Evolutionary conservation across 441 rosid species (phyloP).

Genomic region (Populus hybrid): DNA sequence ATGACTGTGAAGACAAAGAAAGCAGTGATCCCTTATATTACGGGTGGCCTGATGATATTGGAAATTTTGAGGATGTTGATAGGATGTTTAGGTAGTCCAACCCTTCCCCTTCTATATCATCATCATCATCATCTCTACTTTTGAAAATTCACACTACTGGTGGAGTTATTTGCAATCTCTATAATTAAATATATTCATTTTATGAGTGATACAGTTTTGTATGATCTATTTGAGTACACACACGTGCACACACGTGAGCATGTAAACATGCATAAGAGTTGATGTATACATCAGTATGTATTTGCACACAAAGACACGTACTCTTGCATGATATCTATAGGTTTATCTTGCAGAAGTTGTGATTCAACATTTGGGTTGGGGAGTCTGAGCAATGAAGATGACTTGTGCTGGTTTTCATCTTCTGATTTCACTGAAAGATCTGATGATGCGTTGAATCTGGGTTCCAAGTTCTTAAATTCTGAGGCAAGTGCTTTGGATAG

Average conservation of each 20-base stretch:
- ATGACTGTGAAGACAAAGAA: constrained; percentile 54
- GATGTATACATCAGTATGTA: too few relatives aligned
- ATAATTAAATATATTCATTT: too few relatives aligned
- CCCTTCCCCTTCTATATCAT: background rate
- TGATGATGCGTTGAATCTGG: constrained; percentile 45
- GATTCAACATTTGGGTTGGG: constrained; percentile 77
- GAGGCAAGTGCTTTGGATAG: constrained; percentile 27
- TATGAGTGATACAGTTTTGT: too few relatives aligned
- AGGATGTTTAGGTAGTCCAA: constrained; percentile 70
- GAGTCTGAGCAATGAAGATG: constrained; percentile 62
- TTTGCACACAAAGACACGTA: background rate
- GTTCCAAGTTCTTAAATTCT: constrained; percentile 32
- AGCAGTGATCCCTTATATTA: constrained; percentile 56
- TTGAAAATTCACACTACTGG: background rate
- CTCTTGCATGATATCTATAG: background rate
- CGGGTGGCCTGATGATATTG: constrained; percentile 78
- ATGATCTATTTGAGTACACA: too few relatives aligned
- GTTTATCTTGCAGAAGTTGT: constrained; percentile 58
- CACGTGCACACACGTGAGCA: too few relatives aligned
- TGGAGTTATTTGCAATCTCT: background rate
- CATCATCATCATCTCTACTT: background rate
- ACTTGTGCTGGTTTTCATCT: constrained; percentile 69
- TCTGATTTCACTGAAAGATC: constrained; percentile 50
- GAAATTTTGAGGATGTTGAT: constrained; percentile 88
- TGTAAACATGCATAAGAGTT: background rate